phyloP scores from a whole-genome alignment of 1,284 basidiomycete species.

The Ustilago hordei region DNA sequence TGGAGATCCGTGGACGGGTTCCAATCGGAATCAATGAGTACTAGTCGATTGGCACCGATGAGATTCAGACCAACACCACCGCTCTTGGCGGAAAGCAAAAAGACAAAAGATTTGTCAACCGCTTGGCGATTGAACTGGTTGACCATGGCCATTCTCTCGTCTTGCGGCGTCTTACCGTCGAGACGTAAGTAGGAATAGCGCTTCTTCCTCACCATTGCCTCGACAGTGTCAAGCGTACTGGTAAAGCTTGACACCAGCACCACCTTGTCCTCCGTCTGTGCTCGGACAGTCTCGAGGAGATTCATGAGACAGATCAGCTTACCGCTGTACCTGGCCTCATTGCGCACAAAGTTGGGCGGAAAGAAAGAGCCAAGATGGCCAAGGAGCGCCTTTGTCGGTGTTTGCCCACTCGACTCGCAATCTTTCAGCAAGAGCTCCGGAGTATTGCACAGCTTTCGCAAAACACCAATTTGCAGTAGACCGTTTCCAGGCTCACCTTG shows the following conservation, averaged over 20 bases:
- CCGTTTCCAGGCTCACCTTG: conserved; percentile 52
- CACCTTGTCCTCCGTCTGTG: conserved; percentile 79
- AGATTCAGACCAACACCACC: conserved; percentile 98
- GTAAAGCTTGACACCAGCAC: conserved; percentile 70
- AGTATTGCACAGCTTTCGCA: conserved; percentile 91
- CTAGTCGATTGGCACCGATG: conserved; percentile 94
- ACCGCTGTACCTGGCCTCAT: conserved; percentile 54
- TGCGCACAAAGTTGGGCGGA: conserved; percentile 46
- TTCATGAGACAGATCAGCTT: conserved; percentile 81
- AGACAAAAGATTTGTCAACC: conserved; percentile 75
- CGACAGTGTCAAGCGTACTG: conserved; percentile 89
- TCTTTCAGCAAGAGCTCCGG: conserved; percentile 84
- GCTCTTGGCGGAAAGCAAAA: conserved; percentile 94
- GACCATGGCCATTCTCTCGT: conserved; percentile 55
- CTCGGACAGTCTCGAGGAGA: conserved; percentile 76
- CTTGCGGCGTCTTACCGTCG: conserved; percentile 76
- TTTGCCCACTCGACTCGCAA: conserved; percentile 70
- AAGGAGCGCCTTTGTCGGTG: conserved; percentile 42
- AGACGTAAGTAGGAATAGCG: conserved; percentile 84
- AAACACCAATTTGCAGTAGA: conserved; percentile 63
- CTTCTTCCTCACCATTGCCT: conserved; percentile 82
- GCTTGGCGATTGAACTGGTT: conserved; percentile 59
- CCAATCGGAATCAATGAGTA: conserved; percentile 91
- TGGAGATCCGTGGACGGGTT: conserved; percentile 88
- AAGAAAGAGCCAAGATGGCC: conserved; percentile 43